These are phyloP conservation scores for Corchorus capsularis DNA, from an alignment of 345 rosid species.

Conservation along the genomic window DNA sequence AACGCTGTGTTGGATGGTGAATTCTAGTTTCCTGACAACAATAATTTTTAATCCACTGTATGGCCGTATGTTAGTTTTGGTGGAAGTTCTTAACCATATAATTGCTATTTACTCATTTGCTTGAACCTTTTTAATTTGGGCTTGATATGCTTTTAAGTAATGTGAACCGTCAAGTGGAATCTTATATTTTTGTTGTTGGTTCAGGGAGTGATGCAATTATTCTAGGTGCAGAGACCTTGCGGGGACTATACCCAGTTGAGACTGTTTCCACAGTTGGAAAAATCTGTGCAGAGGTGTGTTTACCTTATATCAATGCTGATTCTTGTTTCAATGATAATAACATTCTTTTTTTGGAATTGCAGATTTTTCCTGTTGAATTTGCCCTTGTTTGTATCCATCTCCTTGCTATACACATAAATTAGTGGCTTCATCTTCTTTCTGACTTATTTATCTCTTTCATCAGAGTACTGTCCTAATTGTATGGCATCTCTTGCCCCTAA, in stretches of 20 bases:
- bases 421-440: too few relatives aligned
- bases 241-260: constrained; percentile 94
- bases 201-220: constrained; percentile 93
- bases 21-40: not conserved
- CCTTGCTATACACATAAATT: too few relatives aligned
- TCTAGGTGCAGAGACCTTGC: constrained; percentile 94
- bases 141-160: not conserved
- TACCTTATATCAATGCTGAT: not conserved
- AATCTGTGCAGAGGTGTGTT: constrained; percentile 84
- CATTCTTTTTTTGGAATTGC: not conserved
- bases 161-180: not conserved
- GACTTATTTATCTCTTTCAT: not conserved
- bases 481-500: not conserved
- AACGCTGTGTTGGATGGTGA: constrained; percentile 97
- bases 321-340: not conserved
- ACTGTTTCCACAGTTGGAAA: constrained; percentile 78
- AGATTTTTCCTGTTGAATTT: not conserved
- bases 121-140: constrained; percentile 4
- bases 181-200: constrained; percentile 19
- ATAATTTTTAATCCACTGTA: constrained; percentile 2
- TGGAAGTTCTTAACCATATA: not conserved
- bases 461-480: not conserved
- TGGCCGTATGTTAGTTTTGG: not conserved
- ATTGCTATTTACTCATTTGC: not conserved
- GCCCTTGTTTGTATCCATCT: not conserved